A percentile compares a stretch with the other conserved stretches of the same genome.
phyloP scores from a whole-genome alignment of 2,329 filamentous ascomycete species.

The Paraconiothyrium sp. region DNA sequence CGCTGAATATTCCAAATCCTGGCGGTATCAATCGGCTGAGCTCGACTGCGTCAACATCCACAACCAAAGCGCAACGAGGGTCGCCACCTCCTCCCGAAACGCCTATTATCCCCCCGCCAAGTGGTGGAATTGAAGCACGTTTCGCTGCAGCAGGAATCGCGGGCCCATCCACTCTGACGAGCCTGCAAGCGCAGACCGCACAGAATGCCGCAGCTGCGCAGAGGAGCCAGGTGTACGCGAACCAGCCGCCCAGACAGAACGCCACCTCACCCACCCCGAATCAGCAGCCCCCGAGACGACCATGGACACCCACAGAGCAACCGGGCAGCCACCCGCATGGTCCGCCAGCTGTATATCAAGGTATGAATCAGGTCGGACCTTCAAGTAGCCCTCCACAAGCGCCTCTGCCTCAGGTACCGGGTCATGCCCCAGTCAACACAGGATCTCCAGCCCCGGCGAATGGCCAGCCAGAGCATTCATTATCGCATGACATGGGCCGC shows the following conservation, averaged over 20 bases:
- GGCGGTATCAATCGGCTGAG: constrained; percentile 68
- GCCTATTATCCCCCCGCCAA: constrained; percentile 77
- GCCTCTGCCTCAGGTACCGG: constrained; percentile 36
- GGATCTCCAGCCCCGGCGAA: constrained; percentile 42
- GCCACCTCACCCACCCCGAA: constrained; percentile 56
- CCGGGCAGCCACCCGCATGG: constrained; percentile 88
- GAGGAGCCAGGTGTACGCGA: constrained; percentile 77
- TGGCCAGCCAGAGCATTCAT: constrained; percentile 63
- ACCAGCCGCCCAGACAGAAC: constrained; percentile 56
- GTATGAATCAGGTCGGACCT: constrained; percentile 71
- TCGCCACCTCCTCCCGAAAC: constrained; percentile 96
- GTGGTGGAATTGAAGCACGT: constrained; percentile 86
- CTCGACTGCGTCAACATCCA: constrained; percentile 92
- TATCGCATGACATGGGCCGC: constrained; percentile 87
- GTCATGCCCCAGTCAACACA: constrained; percentile 25
- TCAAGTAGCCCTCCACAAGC: constrained; percentile 53
- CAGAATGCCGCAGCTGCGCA: constrained; percentile 85
- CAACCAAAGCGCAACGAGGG: constrained; percentile 88
- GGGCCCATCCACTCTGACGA: constrained; percentile 82
- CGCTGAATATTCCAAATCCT: constrained; percentile 62
- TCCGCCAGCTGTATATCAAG: constrained; percentile 91
- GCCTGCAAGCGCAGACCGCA: constrained; percentile 76
- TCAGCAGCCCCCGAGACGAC: constrained; percentile 64
- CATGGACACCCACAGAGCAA: constrained; percentile 94
- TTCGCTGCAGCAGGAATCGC: constrained; percentile 93